These are phyloP conservation scores for Podila horticola DNA, from an alignment of 192 early-diverging fungal species.

Conservation along the genomic window DNA sequence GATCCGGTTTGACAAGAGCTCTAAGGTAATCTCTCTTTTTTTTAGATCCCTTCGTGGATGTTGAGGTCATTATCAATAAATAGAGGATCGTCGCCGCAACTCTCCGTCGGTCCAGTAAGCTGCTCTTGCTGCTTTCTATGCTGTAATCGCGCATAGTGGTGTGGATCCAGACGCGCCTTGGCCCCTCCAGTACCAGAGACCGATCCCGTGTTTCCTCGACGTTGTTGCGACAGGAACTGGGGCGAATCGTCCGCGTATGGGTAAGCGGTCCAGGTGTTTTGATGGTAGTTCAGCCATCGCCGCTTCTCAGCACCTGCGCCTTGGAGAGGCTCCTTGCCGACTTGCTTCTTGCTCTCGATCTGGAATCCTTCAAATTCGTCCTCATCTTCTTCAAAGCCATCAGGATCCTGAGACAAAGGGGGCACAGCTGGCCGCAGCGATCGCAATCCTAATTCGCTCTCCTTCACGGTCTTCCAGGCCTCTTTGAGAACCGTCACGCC, in stretches of 20 bases:
- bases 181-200: neutral
- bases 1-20: no score
- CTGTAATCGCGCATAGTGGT: neutral
- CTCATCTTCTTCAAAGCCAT: neutral
- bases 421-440: conserved; percentile 18
- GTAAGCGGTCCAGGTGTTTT: conserved; percentile 45
- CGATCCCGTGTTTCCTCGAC: no score
- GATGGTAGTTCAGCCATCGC: conserved; percentile 41
- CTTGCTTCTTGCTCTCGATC: neutral
- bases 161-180: conserved; percentile 19
- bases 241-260: conserved; percentile 44
- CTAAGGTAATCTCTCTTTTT: no score
- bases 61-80: conserved; percentile 51
- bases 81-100: conserved; percentile 48
- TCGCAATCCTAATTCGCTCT: conserved; percentile 26
- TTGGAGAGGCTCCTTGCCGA: neutral
- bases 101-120: conserved; percentile 25
- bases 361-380: conserved; percentile 11
- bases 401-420: neutral
- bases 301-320: conserved; percentile 23
- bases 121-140: neutral
- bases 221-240: conserved; percentile 30
- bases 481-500: conserved; percentile 41
- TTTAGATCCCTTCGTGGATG: conserved; percentile 15
- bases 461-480: conserved; percentile 47